Percentiles rank a stretch among this genome's conserved stretches.
These are phyloP conservation scores for Rutstroemia sp. DNA, from an alignment of 2,329 filamentous ascomycete species.

Conservation along the genomic window DNA sequence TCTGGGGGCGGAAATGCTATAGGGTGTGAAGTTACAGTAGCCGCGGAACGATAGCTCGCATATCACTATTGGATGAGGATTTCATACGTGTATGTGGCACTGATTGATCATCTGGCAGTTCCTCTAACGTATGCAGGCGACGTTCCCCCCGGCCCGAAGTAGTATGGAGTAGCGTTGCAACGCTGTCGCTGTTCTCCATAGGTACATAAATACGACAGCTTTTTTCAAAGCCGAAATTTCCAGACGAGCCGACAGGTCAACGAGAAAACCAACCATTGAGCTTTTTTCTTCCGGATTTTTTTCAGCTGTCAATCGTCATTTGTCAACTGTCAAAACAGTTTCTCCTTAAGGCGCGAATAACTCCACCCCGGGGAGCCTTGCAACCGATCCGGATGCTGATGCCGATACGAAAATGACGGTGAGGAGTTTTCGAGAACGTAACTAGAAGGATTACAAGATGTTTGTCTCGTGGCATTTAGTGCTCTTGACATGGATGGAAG, in stretches of 20 bases:
- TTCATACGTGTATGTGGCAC: background rate
- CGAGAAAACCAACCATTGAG: too few species aligned
- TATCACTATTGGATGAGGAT: background rate
- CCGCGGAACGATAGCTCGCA: background rate
- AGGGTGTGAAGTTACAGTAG: background rate
- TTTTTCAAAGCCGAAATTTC: background rate
- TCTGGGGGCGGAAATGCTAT: background rate
- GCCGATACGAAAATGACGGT: slow-evolving; percentile 2
- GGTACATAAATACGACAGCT: too few species aligned
- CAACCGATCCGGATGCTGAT: background rate
- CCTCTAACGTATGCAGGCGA: background rate
- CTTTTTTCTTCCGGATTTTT: too few species aligned
- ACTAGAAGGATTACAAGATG: slow-evolving; percentile 3
- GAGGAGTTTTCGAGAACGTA: background rate
- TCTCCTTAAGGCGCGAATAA: background rate
- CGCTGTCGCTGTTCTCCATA: too few species aligned
- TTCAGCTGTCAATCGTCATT: too few species aligned
- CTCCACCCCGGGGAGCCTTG: background rate
- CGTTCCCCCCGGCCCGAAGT: too few species aligned
- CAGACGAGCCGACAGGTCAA: too few species aligned
- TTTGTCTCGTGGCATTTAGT: slow-evolving; percentile 4
- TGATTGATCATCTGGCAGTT: background rate
- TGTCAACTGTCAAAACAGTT: too few species aligned
- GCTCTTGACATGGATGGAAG: background rate
- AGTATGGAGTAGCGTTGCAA: too few species aligned